phyloP scores from a whole-genome alignment of 805 yeast species.

The Metschnikowia lachancei region DNA sequence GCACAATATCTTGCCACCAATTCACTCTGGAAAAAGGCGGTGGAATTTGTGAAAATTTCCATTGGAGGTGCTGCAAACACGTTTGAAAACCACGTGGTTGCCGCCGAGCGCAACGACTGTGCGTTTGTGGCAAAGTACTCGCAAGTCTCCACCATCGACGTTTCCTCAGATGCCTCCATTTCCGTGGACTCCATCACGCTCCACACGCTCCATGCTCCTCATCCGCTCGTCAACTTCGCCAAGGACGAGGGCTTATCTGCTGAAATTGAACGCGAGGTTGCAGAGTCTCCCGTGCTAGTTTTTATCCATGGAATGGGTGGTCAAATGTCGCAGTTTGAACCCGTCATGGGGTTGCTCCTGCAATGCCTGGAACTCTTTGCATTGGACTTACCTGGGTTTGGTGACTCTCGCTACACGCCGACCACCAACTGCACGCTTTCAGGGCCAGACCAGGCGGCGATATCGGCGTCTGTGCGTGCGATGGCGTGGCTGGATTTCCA shows the following conservation, averaged over 20 bases:
- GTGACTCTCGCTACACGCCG: slow-evolving; percentile 42
- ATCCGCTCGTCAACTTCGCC: slow-evolving; percentile 39
- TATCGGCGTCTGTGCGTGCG: slow-evolving; percentile 27
- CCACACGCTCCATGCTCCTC: slow-evolving; percentile 47
- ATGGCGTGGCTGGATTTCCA: slow-evolving; percentile 43
- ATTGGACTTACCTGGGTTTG: slow-evolving; percentile 88
- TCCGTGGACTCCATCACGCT: slow-evolving; percentile 35
- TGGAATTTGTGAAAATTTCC: slow-evolving; percentile 27
- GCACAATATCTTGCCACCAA: slow-evolving; percentile 20
- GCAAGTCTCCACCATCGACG: slow-evolving; percentile 37
- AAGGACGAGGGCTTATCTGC: slow-evolving; percentile 16
- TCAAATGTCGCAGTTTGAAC: slow-evolving; percentile 79
- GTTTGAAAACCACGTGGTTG: slow-evolving; percentile 43
- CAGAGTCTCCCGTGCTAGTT: slow-evolving; percentile 56
- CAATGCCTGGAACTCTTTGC: slow-evolving; percentile 64
- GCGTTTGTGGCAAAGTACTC: slow-evolving; percentile 51
- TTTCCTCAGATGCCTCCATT: slow-evolving; percentile 18
- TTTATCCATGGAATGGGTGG: slow-evolving; percentile 92
- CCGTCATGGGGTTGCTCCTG: slow-evolving; percentile 59
- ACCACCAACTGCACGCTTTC: slow-evolving; percentile 23
- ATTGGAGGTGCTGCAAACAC: slow-evolving; percentile 16
- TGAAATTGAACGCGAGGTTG: slow-evolving; percentile 36
- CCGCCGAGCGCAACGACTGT: slow-evolving; percentile 53
- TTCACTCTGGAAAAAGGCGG: slow-evolving; percentile 23
- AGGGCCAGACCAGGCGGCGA: slow-evolving; percentile 29